A percentile compares a stretch with the other conserved stretches of the same genome.
These are phyloP conservation scores for Daldinia decipiens DNA, from an alignment of 495 filamentous ascomycete species.

Conservation along the genomic window DNA sequence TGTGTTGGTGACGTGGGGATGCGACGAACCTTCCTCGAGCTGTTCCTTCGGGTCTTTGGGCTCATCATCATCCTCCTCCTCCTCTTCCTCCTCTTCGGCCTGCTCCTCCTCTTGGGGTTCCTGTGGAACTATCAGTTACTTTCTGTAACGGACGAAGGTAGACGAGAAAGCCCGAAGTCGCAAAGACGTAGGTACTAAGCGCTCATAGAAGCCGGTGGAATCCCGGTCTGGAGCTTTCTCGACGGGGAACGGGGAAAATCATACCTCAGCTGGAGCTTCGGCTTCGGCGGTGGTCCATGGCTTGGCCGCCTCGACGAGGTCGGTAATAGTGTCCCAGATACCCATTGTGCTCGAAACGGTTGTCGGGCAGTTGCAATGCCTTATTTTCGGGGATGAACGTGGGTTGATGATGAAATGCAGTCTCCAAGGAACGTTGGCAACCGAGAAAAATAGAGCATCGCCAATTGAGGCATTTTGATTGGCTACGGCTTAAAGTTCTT, in stretches of 20 bases:
- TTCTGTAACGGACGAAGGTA: slow-evolving; percentile 52
- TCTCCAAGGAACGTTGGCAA: slow-evolving; percentile 39
- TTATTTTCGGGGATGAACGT: slow-evolving; percentile 41
- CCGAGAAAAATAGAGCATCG: slow-evolving; percentile 56
- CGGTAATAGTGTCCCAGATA: slow-evolving; percentile 65
- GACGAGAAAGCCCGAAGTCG: slow-evolving; percentile 46
- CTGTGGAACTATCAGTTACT: slow-evolving; percentile 44
- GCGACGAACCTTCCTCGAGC: slow-evolving; percentile 80
- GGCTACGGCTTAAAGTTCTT: slow-evolving; percentile 35
- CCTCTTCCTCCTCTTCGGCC: slow-evolving; percentile 64
- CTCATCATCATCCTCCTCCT: slow-evolving; percentile 93
- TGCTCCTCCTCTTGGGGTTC: slow-evolving; percentile 59
- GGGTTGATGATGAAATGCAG: slow-evolving; percentile 48
- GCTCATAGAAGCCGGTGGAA: slow-evolving; percentile 62
- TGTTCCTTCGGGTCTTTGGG: slow-evolving; percentile 85
- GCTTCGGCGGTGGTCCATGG: slow-evolving; percentile 66
- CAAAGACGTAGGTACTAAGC: slow-evolving; percentile 65
- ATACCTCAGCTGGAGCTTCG: slow-evolving; percentile 60
- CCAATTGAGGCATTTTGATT: slow-evolving; percentile 59
- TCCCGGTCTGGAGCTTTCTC: slow-evolving; percentile 73
- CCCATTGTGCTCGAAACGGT: slow-evolving; percentile 59
- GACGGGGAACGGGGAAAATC: slow-evolving; percentile 47
- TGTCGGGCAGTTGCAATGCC: slow-evolving; percentile 55
- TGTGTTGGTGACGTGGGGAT: not conserved
- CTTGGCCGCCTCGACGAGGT: slow-evolving; percentile 64